Evolutionary conservation across 2,329 filamentous ascomycete species (phyloP).

Genomic region (Pseudocercospora vitis): DNA sequence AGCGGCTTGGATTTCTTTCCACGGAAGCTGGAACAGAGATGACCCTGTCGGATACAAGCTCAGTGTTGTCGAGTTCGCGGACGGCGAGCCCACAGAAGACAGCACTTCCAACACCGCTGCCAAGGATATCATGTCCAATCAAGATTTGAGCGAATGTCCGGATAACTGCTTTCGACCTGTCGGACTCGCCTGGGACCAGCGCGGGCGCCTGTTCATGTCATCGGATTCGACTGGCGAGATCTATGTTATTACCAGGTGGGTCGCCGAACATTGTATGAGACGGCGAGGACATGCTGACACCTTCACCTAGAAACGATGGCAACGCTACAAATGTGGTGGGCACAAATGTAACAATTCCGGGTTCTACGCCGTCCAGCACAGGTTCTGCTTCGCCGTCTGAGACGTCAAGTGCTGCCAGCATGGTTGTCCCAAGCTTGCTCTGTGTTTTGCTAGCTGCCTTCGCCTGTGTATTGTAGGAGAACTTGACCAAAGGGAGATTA

Average conservation of each 20-base stretch:
- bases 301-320: neutral
- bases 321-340: neutral
- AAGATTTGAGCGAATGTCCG: conserved; percentile 55
- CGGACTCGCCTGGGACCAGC: conserved; percentile 53
- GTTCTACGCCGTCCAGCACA: neutral
- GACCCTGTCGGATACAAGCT: conserved; percentile 54
- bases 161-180: conserved; percentile 63
- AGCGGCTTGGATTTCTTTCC: conserved; percentile 66
- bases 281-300: neutral
- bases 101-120: conserved; percentile 49
- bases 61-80: conserved; percentile 48
- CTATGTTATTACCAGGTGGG: conserved; percentile 48
- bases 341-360: neutral
- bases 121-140: conserved; percentile 54
- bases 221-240: conserved; percentile 67
- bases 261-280: neutral
- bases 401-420: neutral
- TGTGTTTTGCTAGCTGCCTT: neutral
- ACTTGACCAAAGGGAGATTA: no score
- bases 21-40: conserved; percentile 64
- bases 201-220: conserved; percentile 61
- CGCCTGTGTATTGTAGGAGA: neutral
- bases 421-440: neutral
- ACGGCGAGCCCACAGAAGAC: conserved; percentile 47
- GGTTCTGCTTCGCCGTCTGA: neutral